A percentile compares a stretch with the other conserved stretches of the same genome.
These are phyloP conservation scores for Vitis hybrid DNA, from an alignment of 177 flowering plant species.

Conservation along the genomic window DNA sequence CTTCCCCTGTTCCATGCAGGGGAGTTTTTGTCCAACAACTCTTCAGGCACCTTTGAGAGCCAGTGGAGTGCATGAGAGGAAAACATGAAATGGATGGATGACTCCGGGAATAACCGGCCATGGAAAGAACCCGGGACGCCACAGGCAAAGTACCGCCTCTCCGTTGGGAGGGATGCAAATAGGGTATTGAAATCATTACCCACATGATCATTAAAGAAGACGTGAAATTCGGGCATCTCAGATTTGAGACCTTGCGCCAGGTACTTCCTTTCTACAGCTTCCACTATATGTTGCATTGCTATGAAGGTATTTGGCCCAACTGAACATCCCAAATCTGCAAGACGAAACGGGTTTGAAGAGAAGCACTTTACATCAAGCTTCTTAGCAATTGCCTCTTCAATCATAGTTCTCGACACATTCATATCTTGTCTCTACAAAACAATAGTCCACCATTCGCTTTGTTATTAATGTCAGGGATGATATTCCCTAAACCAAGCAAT, in stretches of 20 bases:
- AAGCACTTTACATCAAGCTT: constrained; percentile 22
- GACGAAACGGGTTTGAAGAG: constrained; percentile 10
- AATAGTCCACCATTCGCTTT: no score
- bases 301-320: constrained; percentile 52
- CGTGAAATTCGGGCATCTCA: constrained; percentile 19
- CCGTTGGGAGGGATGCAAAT: constrained; percentile 21
- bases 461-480: no score
- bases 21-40: constrained; percentile 21
- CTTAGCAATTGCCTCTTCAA: constrained; percentile 19
- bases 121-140: constrained; percentile 46
- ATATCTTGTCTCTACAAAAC: constrained; percentile 11
- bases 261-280: constrained; percentile 27
- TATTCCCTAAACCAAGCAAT: no score
- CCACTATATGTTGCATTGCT: constrained; percentile 26
- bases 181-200: constrained; percentile 50
- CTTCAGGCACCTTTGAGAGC: constrained; percentile 33
- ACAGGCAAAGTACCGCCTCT: constrained; percentile 19
- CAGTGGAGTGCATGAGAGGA: constrained; percentile 36
- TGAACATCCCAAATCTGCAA: constrained; percentile 57
- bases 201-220: constrained; percentile 31
- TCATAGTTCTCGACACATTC: constrained; percentile 2
- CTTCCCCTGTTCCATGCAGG: constrained; percentile 44
- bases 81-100: constrained; percentile 29
- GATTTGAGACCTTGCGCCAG: neutral
- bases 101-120: constrained; percentile 30